Evolutionary conservation across 352 stramenopile genomes (phyloP), one percentile per base, ranked within the genome.

Genomic region (Globisporangium takayamanum): DNA sequence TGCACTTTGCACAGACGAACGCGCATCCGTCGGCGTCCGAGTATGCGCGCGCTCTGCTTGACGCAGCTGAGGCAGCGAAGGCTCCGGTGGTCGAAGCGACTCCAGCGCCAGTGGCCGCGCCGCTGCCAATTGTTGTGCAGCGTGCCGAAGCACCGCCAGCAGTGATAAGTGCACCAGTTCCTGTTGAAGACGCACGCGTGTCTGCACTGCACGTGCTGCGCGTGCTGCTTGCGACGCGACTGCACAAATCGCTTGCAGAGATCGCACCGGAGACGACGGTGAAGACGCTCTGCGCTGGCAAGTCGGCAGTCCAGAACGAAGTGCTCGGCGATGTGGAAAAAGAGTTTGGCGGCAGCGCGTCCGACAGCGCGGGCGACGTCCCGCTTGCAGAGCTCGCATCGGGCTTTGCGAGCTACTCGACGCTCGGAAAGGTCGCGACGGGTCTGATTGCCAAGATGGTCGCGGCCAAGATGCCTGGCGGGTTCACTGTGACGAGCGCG

Each of bases 221-320:
- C 47, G 59, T 72, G n/a, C 67, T 20, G 66, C 89, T 42, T 77
- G 78, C 20, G 66, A 72, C 18, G 41, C 41, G 41, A 8, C 18
- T 93, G 36, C 90, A 92, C 68, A 94, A 93, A 70, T 50, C 73
- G 1, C 57, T 94, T 15, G 51, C 49, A 22, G 82, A 94, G 44
- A 77, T 96, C 39, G 79, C 72, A 37, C 74, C 80, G 6, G 79
- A 88, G 25, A 83, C 84, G 11, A 78, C 89, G 33, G 71, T 96
- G 16, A 91, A 94, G 69, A 84, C 74, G 14, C 70, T 95, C 2
- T 91, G 73, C 15, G 84, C 77, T 26, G 87, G 87, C 44, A 95
- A 96, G 63, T 93, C 80, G 42, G 87, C 87, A 14, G 70, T 92
- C 12, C 85, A 94, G 69, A 96, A 96, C 57, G 87, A 96, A 56